phyloP scores from a whole-genome alignment of 106 monocot species.

The Platanthera guangdongensis region DNA sequence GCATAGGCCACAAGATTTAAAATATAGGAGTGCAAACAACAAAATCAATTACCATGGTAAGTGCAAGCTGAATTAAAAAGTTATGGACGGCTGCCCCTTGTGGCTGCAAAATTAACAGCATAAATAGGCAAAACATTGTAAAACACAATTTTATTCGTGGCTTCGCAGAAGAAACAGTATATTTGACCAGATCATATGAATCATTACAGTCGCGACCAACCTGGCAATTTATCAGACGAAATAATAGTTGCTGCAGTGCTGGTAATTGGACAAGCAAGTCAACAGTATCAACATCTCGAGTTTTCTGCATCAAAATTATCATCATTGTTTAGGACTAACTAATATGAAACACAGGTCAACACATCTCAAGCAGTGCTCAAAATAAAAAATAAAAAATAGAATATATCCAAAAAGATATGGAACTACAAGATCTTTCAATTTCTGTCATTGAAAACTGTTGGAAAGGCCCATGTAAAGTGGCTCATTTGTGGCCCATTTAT shows the following conservation, averaged over 20 bases:
- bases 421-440: no score
- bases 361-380: neutral
- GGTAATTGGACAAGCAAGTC: constrained; percentile 90
- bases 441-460: no score
- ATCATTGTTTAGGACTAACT: neutral
- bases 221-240: constrained; percentile 79
- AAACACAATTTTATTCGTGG: neutral
- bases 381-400: neutral
- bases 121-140: neutral
- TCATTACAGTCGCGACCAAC: constrained; percentile 15
- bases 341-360: neutral
- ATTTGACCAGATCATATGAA: neutral
- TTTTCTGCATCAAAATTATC: constrained; percentile 38
- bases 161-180: neutral
- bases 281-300: constrained; percentile 58
- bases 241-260: constrained; percentile 77
- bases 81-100: constrained; percentile 75
- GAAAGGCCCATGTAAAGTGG: no score
- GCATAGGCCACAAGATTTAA: neutral
- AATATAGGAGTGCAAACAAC: neutral
- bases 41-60: constrained; percentile 21
- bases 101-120: constrained; percentile 52
- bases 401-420: neutral
- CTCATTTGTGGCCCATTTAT: no score
- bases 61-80: constrained; percentile 76